These are phyloP conservation scores for Annulohypoxylon moriforme DNA, from an alignment of 495 filamentous ascomycete species.

Conservation along the genomic window DNA sequence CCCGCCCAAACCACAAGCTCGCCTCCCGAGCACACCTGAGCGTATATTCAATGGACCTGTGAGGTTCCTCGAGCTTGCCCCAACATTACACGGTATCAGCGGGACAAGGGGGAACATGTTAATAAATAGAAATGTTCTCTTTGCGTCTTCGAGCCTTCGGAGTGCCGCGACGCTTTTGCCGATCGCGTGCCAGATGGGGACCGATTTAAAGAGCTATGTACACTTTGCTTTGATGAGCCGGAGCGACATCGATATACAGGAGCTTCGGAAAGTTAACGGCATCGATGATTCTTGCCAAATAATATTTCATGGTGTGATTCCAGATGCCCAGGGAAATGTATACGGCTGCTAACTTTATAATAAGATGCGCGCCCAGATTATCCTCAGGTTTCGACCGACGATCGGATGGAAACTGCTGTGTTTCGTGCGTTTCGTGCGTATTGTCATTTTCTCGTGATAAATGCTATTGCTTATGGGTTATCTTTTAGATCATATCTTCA, in stretches of 20 bases:
- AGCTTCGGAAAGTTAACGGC: slow-evolving; percentile 67
- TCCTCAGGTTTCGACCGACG: slow-evolving; percentile 59
- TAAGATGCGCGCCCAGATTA: slow-evolving; percentile 68
- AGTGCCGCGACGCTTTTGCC: slow-evolving; percentile 68
- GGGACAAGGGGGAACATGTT: slow-evolving; percentile 50
- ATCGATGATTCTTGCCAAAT: slow-evolving; percentile 64
- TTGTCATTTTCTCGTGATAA: not conserved
- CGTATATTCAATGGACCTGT: slow-evolving; percentile 55
- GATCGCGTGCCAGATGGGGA: slow-evolving; percentile 70
- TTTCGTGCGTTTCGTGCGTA: slow-evolving; percentile 57
- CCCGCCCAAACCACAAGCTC: slow-evolving; percentile 15
- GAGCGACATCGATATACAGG: slow-evolving; percentile 62
- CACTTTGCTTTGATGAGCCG: slow-evolving; percentile 69
- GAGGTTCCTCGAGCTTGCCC: slow-evolving; percentile 51
- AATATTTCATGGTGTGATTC: slow-evolving; percentile 64
- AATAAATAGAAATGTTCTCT: slow-evolving; percentile 67
- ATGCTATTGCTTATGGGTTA: slow-evolving; percentile 9
- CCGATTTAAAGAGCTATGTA: slow-evolving; percentile 65
- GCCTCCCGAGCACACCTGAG: slow-evolving; percentile 18
- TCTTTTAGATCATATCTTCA: slow-evolving; percentile 59
- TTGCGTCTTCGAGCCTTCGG: slow-evolving; percentile 66
- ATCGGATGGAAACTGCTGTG: slow-evolving; percentile 59
- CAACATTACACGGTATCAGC: slow-evolving; percentile 53
- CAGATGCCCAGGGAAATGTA: not conserved
- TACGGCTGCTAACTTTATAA: slow-evolving; percentile 17